Base-by-base conservation (phyloP, 495 filamentous ascomycete genomes). In the Astrocystis sublimbata region DNA sequence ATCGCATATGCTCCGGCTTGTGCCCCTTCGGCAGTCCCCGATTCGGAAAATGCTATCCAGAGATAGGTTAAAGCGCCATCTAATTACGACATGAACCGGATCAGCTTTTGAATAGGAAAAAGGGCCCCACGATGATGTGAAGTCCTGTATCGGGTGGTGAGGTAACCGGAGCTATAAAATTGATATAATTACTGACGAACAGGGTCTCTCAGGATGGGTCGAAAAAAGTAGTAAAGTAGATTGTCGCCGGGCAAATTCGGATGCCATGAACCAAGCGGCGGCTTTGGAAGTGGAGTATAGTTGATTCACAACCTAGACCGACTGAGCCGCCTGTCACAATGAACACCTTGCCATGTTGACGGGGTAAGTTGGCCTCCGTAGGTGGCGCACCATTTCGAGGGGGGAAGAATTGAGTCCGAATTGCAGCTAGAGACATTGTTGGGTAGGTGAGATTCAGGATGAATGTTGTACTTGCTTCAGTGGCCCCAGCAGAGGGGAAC, bases 251-350 rank as follows among this genome's bases (percentile, higher is more conserved):
- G 68, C 73, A 17, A 73, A 63, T 52, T 79, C 76, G 17, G 64
- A 59, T 7, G 70, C 64, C 9, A 79, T 53, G 49, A 79, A 74
- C 68, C 72, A 78, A 42, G 71, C 76, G 19, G 65, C 76, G 0
- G 67, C 65, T 62, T 81, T 79, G 13, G 78, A 78, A 31, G 69
- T 71, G 43, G 65, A 66, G 60, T 79, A 81, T 64, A 76, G 72
- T 12, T 67, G 62, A 17, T 46, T 68, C 21, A 21, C 42, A 33
- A 31, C 79, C 81, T 42, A 83, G 67, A 5, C 79, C 79, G 2
- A 71, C 72, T 7, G 69, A 62, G 21, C 71, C 77, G 30, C 79
- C 79, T 1, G 79, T 82, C 1, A 81, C 73, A 31, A 81, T 66
- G 61, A 79, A 78, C 15, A 79, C 75, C 60, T 76, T 68, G 28